Evolutionary conservation across 2,329 filamentous ascomycete genomes (phyloP), one percentile per base, ranked within the genome.

Genomic region (Monosporascus sp.): DNA sequence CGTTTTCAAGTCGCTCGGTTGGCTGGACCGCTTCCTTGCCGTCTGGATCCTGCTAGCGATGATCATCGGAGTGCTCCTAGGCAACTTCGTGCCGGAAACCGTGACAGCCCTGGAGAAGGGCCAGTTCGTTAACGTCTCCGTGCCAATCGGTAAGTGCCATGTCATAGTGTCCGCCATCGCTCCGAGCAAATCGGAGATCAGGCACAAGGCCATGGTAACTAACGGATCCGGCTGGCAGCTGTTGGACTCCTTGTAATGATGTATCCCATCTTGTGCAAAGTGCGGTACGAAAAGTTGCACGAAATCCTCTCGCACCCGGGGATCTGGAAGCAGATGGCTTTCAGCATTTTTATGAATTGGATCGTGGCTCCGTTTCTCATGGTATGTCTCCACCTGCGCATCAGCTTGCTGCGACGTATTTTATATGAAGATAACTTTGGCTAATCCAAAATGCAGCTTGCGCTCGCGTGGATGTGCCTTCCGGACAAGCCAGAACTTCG

Each of bases 261-360:
- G 89, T 96, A 94, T 65, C 91, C 91, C 0, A 95, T 96, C 55
- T 75, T 96, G 0, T 95, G 89, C 78, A 94, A 94, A 68, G 87
- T 95, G 6, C 83, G 83, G 41, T 94, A 84, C 69, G 90, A 95
- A 68, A 81, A 82, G 0, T 72, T 95, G 9, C 88, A 91, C 67
- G 72, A 80, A 3, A 74, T 90, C 4, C 79, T 94, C 54, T 68
- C 72, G 2, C 75, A 83, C 3, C 76, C 76, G 3, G 74, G 75
- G 1, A 74, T 95, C 2, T 96, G 89, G 90, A 81, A 83, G 49
- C 90, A 96, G 68, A 81, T 96, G n/a, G 74, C 67, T 0, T 89
- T 96, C 62, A 91, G 87, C 53, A 70, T 95, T 3, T 59, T 91
- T 4, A 68, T 92, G 27, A 96, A 96, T 65, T 95, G 90, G 90